Evolutionary conservation across 2,329 filamentous ascomycete genomes (phyloP), one percentile per base, ranked within the genome.

Genomic region (Claviceps sp.): DNA sequence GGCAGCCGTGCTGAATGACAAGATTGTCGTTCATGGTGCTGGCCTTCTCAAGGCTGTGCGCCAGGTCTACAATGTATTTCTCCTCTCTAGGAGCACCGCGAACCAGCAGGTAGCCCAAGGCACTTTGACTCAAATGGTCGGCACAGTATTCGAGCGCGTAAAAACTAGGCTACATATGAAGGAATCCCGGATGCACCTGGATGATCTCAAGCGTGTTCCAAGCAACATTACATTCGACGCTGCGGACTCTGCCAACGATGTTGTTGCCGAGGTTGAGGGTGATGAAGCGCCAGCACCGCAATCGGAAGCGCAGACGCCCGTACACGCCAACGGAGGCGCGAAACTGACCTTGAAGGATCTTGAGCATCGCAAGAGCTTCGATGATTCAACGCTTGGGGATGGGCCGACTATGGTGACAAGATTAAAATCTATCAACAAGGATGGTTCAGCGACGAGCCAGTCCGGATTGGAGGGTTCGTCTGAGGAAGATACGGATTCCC

Each of bases 21-120:
- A 97, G 72, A 95, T 97, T 58, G 89, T 98, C 44, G 94, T 98
- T 2, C 93, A 98, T 66, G 93, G 93, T 54, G 91, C 93, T 40
- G 94, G 93, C 57, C 77, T 98, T 56, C 76, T 98, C 58, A 98
- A 98, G 72, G 91, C 93, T 51, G 89, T 98, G 58, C 86, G 93
- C 60, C 88, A 97, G 68, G 95, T 96, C 54, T 98, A 98, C 75
- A 98, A 98, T 72, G 94, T 98, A 60, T 98, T 98, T 68, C 76
- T 98, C 55, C 81, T 97, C 49, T 97, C 91, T 58, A 89, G 93
- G 64, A 95, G 85, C 57, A 94, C 85, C 57, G 82, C 88, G 52
- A 98, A 97, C 65, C 93, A 98, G 72, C 90, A 95, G 67, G 88
- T 97, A 48, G 94, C 94, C 1, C 94, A 98, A 67, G 93, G 93